Conservation (phyloP, 2,329 filamentous ascomycete genomes). For the Venturia carpophila region DNA sequence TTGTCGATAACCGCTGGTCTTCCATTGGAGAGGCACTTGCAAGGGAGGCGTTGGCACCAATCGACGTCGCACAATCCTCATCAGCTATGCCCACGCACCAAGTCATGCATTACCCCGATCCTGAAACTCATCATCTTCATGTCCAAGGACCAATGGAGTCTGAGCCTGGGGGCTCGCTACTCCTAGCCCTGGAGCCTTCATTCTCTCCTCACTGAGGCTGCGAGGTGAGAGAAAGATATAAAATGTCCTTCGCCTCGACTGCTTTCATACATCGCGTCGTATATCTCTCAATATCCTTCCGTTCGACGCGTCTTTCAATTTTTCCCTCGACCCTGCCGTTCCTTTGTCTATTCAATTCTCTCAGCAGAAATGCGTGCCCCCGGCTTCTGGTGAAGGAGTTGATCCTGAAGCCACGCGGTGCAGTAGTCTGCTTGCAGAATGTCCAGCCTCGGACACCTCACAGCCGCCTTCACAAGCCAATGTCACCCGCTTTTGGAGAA, state of each 20-base stretch:
- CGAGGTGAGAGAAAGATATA: background rate
- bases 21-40: too few species aligned
- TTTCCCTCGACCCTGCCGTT: background rate
- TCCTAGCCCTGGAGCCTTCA: background rate
- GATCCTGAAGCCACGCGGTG: background rate
- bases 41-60: too few species aligned
- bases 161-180: too few species aligned
- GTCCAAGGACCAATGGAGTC: background rate
- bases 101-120: background rate
- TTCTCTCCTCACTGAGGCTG: background rate
- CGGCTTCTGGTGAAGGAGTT: background rate
- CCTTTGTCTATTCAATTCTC: constrained; percentile 2
- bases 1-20: too few species aligned
- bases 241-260: background rate
- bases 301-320: constrained; percentile 9
- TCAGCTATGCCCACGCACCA: background rate
- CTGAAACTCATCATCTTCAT: background rate
- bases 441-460: background rate
- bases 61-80: background rate
- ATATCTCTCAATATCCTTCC: background rate
- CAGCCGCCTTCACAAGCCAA: background rate
- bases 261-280: background rate
- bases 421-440: constrained; percentile 1
- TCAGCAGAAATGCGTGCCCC: background rate
- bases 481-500: background rate